Evolutionary conservation across 176 grass and related monocot species (phyloP), one percentile per base, ranked within the genome.

Genomic region (Carex cristatella): DNA sequence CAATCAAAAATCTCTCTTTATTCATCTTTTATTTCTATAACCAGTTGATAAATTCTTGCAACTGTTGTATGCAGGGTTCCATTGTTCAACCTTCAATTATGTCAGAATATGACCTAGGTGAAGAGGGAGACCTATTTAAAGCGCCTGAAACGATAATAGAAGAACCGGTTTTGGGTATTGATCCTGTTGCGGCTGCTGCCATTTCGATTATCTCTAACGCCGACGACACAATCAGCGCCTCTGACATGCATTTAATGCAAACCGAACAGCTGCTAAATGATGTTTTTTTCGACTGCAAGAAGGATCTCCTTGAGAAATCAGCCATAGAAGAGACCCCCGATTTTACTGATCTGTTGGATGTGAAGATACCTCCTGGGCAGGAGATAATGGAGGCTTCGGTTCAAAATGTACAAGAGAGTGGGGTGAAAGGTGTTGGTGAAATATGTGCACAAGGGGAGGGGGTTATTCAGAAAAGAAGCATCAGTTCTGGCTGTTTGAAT

Each of bases 81-180:
- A 88, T 94, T 86, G 79, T 74, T 28, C 90, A 95, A 42, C 37
- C 85, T 56, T 90, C 90, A 14, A 69, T 91, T 63, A 51, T 99
- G 42, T 92, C 91, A 48, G 93, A 91, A 60, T 99, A 99, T 79
- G 88, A 96, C 67, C 86, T 99, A 53, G 97, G 97, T 69, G 93
- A 80, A 76, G 97, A 96, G 81, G 88, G 97, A 10, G 97, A 99
- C 86, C 87, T 99, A 54, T 99, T 99, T 86, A 94, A 91, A 86
- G 97, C 93, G 30, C 97, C 93, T 37, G 93, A 96, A 86, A 84
- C 84, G 66, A 92, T 99, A 75, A 88, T 96, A 1, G 87, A 94
- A 31, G 97, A 94, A 55, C 87, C 84, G 1, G 28, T 84, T 74
- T 86, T 95, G 35, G 67, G 58, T 75, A 80, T 95, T 69, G 87